These are phyloP conservation scores for Trichoderma sp. DNA, from an alignment of 2,329 filamentous ascomycete species.

Conservation along the genomic window DNA sequence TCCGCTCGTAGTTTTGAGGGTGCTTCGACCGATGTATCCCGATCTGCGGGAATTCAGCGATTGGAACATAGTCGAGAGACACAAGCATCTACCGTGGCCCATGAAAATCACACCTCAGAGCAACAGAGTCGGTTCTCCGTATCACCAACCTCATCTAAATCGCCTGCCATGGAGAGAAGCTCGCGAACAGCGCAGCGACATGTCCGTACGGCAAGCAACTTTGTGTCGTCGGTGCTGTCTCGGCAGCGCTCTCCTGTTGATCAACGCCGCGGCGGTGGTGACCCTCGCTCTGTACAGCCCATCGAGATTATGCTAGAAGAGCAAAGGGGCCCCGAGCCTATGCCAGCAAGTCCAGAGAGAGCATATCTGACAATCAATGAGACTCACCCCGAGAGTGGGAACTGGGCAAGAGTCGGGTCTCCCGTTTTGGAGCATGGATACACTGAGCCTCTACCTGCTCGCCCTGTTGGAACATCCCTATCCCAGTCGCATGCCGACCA, in stretches of 20 bases:
- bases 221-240: conserved; percentile 1
- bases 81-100: not conserved
- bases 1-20: not conserved
- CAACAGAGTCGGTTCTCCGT: conserved; percentile 20
- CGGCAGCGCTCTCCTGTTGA: conserved; percentile 15
- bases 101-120: not conserved
- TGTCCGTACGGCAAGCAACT: not conserved
- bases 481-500: conserved; percentile 44
- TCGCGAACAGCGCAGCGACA: not conserved
- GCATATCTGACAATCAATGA: conserved; percentile 6
- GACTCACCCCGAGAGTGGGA: not conserved
- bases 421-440: not conserved
- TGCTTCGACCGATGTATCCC: not conserved
- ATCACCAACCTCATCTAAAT: conserved; percentile 13
- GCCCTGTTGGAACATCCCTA: conserved; percentile 46
- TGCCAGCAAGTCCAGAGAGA: conserved; percentile 6
- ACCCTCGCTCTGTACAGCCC: conserved; percentile 2
- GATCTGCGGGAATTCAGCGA: conserved; percentile 21
- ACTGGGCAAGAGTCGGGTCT: not conserved
- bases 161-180: not conserved
- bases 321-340: not conserved
- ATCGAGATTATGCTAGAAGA: not conserved
- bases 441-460: conserved; percentile 38
- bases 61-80: conserved; percentile 17
- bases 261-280: not conserved